Base-by-base conservation (phyloP, 1,284 basidiomycete genomes). In the Rhodotorula mucilaginosa region DNA sequence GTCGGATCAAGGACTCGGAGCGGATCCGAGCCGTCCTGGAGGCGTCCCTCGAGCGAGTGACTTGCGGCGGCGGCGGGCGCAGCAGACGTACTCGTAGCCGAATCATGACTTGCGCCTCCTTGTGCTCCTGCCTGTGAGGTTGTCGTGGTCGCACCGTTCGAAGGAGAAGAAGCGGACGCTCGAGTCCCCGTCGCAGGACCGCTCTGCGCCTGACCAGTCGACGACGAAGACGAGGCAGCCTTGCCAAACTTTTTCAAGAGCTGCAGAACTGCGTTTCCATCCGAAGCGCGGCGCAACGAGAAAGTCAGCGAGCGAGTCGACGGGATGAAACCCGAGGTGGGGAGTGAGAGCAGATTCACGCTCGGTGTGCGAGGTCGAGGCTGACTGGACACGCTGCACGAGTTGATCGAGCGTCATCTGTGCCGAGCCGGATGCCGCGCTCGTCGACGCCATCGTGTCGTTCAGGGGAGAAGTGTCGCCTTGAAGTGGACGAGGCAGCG, bases 1-100 rank as follows among this genome's bases (percentile, higher is more conserved):
- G 82, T 80, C 31, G 86, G 79, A 73, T 89, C 84, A 58, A 91
- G 80, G 18, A 88, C 77, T 4, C 80, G 73, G 65, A 90, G 78
- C 8, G 89, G 89, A 78, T 90, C 89, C 26, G 49, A 39, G 1
- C 69, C 74, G 31, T 70, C 68, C 5, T 29, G 16, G 10, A 71
- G 21, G 34, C 3, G 12, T 1, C 60, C 60, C 3, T 66, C 63
- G 48, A 75, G 62, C 21, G 73, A 16, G n/a, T 61, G 54, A 3
- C 26, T 21, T 3, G 26, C 31, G 6, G 69, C 49, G 18, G 62
- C n/a, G 5, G 26, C 44, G 6, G 26, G 26, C 26, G 69, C 49
- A 18, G 62, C n/a, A 2, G 51, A 3, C 18, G 61, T 2, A 31
- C 10, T 31, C 54, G 49, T 51, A 16, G 52, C 26, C n/a, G 52